These are phyloP conservation scores for Hortiboletus flavorubellus DNA, from an alignment of 768 basidiomycete species.

Conservation along the genomic window DNA sequence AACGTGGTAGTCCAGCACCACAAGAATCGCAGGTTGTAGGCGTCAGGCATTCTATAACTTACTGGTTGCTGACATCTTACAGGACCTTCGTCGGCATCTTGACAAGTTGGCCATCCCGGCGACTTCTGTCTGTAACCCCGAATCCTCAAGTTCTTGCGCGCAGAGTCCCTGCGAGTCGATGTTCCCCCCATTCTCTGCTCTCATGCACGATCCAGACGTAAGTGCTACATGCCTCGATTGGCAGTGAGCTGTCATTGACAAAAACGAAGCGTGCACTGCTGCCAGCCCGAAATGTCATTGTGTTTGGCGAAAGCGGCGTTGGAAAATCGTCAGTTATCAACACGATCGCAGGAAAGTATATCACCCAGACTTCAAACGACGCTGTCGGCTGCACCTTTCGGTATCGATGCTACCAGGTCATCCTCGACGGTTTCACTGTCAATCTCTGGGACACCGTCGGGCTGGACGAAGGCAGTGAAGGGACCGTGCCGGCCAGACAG, in stretches of 20 bases:
- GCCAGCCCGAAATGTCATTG: conserved; percentile 32
- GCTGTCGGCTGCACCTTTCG: conserved; percentile 36
- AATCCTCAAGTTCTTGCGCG: neutral
- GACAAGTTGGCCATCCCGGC: conserved; percentile 10
- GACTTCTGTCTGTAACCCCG: neutral
- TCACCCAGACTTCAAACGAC: conserved; percentile 29
- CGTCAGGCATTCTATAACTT: neutral
- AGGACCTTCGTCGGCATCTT: conserved; percentile 12
- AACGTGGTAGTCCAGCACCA: neutral
- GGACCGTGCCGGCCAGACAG: conserved; percentile 23
- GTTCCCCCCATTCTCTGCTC: conserved; percentile 1
- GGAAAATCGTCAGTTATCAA: conserved; percentile 44
- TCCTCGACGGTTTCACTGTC: conserved; percentile 15
- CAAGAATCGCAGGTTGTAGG: conserved; percentile 2
- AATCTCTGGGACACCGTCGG: conserved; percentile 34
- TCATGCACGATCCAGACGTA: conserved; percentile 10
- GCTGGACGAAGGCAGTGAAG: conserved; percentile 30
- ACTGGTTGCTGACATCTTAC: neutral
- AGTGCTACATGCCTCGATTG: neutral
- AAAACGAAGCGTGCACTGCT: conserved; percentile 4
- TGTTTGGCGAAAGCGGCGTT: conserved; percentile 41
- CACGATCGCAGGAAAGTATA: conserved; percentile 28
- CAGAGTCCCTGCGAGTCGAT: conserved; percentile 13
- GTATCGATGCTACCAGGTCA: conserved; percentile 21
- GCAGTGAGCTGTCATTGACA: neutral